These are phyloP conservation scores for Aureobasidium mangrovei DNA, from an alignment of 2,329 filamentous ascomycete genomes.

Conservation along the genomic window DNA sequence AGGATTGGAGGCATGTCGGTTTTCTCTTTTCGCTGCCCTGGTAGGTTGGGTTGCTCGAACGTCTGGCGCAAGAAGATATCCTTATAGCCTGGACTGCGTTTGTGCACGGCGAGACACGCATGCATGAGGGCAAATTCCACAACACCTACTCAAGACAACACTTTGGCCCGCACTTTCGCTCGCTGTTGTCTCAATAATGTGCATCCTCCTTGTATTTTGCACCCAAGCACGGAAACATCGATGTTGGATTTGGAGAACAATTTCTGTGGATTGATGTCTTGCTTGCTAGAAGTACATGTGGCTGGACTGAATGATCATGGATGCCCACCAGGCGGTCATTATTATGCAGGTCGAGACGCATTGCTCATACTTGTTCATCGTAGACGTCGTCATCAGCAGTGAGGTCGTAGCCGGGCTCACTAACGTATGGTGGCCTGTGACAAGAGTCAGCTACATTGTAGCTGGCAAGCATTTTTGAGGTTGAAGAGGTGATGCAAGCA, in stretches of 20 bases:
- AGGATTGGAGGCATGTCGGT: neutral
- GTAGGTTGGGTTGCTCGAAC: neutral
- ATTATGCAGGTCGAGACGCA: neutral
- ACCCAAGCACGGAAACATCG: neutral
- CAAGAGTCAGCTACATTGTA: neutral
- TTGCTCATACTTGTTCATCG: slow-evolving; percentile 19
- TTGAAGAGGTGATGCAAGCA: neutral
- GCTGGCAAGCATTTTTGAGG: neutral
- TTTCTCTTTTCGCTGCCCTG: neutral
- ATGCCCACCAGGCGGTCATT: neutral
- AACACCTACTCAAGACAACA: neutral
- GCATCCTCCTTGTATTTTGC: neutral
- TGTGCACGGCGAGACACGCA: neutral
- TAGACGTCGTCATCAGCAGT: slow-evolving; percentile 22
- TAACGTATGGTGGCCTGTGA: slow-evolving; percentile 25
- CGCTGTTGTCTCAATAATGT: neutral
- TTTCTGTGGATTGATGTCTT: no score
- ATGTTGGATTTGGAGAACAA: no score
- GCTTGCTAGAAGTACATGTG: neutral
- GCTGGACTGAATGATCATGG: neutral
- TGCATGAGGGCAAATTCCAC: neutral
- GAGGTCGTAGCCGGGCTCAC: slow-evolving; percentile 19
- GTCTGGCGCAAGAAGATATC: neutral
- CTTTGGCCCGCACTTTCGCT: neutral
- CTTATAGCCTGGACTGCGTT: neutral